A percentile compares a stretch with the other conserved stretches of the same genome.
Conservation (phyloP, 2,329 filamentous ascomycete species). For the Talaromyces sp. region DNA sequence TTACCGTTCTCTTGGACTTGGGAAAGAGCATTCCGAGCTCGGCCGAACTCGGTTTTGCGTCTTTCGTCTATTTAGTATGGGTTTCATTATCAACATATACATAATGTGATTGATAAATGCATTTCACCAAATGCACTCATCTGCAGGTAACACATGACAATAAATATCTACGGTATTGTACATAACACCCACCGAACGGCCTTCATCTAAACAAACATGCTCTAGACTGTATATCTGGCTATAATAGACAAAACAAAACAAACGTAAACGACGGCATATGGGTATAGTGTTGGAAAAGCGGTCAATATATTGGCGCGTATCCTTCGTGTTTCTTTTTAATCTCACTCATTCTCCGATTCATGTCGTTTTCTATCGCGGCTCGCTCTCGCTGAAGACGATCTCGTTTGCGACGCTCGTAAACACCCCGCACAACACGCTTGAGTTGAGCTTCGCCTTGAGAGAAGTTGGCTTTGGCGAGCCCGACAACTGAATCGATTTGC, state of each 20-base stretch:
- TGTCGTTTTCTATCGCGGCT: background rate
- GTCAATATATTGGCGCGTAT: constrained; percentile 10
- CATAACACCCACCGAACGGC: background rate
- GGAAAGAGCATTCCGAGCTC: too few species aligned
- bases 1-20: too few species aligned
- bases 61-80: too few species aligned
- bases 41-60: background rate
- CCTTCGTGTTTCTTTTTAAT: constrained; percentile 7
- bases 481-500: constrained; percentile 79
- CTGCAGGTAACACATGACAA: background rate
- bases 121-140: background rate
- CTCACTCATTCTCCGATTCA: constrained; percentile 1
- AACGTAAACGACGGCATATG: background rate
- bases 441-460: constrained; percentile 75
- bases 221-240: background rate
- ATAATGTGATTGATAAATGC: background rate
- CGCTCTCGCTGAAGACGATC: constrained; percentile 29
- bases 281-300: background rate
- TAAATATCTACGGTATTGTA: background rate
- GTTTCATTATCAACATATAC: background rate
- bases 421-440: constrained; percentile 70
- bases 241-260: background rate
- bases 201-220: background rate
- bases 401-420: constrained; percentile 87
- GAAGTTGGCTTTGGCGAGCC: constrained; percentile 80